A percentile compares a stretch with the other conserved stretches of the same genome.
These are phyloP conservation scores for Santalum album DNA, from an alignment of 164 flowering plant species.

Conservation along the genomic window DNA sequence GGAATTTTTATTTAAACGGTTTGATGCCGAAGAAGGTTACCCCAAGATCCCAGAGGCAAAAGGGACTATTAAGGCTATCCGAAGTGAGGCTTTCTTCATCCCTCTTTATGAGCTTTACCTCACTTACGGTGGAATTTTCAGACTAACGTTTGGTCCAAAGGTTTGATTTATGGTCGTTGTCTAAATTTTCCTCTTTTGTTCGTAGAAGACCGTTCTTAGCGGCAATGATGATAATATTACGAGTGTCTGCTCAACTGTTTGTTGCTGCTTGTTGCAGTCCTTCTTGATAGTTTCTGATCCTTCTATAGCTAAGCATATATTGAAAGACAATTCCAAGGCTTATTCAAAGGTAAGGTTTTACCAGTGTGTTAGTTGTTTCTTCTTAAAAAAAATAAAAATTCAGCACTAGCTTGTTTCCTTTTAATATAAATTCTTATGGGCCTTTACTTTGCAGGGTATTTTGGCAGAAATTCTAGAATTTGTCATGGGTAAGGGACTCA, in stretches of 20 bases:
- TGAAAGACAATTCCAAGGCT: slow-evolving; percentile 79
- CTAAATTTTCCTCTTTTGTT: background rate
- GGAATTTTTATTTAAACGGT: slow-evolving; percentile 34
- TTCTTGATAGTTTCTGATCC: slow-evolving; percentile 96
- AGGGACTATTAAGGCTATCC: slow-evolving; percentile 57
- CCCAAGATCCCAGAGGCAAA: slow-evolving; percentile 72
- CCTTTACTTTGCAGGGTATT: slow-evolving; percentile 59
- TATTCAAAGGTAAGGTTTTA: slow-evolving; percentile 70
- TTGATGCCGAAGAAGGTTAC: slow-evolving; percentile 17
- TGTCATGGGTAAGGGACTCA: slow-evolving; percentile 99
- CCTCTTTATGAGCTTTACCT: slow-evolving; percentile 84
- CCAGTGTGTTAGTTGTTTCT: background rate
- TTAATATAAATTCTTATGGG: background rate
- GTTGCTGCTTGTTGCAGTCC: slow-evolving; percentile 52
- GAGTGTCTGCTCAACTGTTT: background rate
- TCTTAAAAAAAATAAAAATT: too few species aligned
- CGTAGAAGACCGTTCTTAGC: background rate
- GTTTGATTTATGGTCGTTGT: slow-evolving; percentile 28
- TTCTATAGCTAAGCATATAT: slow-evolving; percentile 73
- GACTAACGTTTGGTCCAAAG: slow-evolving; percentile 92
- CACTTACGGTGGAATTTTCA: slow-evolving; percentile 85
- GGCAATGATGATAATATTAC: background rate
- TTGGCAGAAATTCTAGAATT: slow-evolving; percentile 91
- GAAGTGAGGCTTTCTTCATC: slow-evolving; percentile 72
- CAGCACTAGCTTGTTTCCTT: background rate